These are phyloP conservation scores for Ziziphus jujuba DNA, from an alignment of 306 rosid genomes.

Conservation along the genomic window DNA sequence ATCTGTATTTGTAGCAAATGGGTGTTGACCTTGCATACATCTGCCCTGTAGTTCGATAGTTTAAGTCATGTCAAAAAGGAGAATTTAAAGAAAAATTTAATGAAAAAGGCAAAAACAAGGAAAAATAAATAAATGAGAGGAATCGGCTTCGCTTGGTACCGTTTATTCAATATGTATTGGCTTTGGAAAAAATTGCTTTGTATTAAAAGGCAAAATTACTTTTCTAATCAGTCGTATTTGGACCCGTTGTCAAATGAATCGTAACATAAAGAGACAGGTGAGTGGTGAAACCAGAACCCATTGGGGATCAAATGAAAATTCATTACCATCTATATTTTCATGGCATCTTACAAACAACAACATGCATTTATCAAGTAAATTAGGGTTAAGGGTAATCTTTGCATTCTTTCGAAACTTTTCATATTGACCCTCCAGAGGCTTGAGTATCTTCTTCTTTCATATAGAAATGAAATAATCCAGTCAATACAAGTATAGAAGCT, in stretches of 20 bases:
- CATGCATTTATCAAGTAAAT: slow-evolving; percentile 2
- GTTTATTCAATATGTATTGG: not conserved
- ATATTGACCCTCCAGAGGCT: slow-evolving; percentile 5
- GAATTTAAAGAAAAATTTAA: no score
- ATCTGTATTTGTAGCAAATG: no score
- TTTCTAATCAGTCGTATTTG: not conserved
- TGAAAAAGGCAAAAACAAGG: no score
- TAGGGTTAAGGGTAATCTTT: not conserved
- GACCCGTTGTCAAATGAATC: slow-evolving; percentile 3
- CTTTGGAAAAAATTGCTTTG: not conserved
- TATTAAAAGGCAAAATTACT: not conserved
- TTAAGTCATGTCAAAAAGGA: no score
- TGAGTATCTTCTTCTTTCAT: slow-evolving; percentile 19
- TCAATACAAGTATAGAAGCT: slow-evolving; percentile 15
- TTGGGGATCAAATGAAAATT: no score
- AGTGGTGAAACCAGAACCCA: no score
- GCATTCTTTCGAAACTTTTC: slow-evolving; percentile 11
- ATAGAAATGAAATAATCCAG: slow-evolving; percentile 12
- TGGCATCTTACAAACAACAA: slow-evolving; percentile 14
- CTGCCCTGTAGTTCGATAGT: no score
- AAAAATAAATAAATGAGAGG: no score
- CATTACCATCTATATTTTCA: not conserved
- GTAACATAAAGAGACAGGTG: not conserved
- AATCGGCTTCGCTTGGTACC: no score
- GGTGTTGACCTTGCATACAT: no score